phyloP scores from a whole-genome alignment of 163 green algal genomes.

The Scenedesmus sp. region DNA sequence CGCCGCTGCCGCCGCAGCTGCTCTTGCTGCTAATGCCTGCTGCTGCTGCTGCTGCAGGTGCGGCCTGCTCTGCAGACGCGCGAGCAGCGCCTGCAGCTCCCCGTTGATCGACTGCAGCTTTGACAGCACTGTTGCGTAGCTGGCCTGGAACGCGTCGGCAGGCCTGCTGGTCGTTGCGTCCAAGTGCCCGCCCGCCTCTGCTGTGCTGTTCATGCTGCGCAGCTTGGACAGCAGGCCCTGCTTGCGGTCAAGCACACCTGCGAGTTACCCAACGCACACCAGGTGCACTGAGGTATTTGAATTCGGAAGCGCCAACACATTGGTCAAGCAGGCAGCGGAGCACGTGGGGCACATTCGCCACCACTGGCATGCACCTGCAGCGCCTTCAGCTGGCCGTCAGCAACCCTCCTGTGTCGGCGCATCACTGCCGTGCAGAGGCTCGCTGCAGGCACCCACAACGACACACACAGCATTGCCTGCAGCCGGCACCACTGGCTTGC shows the following conservation, averaged over 20 bases:
- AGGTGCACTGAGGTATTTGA: too few species aligned
- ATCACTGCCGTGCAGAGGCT: too few species aligned
- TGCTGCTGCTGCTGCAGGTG: slow-evolving; percentile 21
- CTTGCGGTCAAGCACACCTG: slow-evolving; percentile 70
- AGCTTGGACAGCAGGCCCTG: slow-evolving; percentile 77
- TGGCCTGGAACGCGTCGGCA: slow-evolving; percentile 58
- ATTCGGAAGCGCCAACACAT: too few species aligned
- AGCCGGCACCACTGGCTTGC: too few species aligned
- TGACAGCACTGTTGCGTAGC: slow-evolving; percentile 64
- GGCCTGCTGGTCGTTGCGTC: slow-evolving; percentile 46
- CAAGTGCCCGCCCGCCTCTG: slow-evolving; percentile 61
- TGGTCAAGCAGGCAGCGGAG: too few species aligned
- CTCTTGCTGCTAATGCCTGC: not conserved
- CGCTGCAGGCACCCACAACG: too few species aligned
- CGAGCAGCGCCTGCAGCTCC: slow-evolving; percentile 50
- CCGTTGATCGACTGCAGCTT: slow-evolving; percentile 58
- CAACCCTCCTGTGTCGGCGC: too few species aligned
- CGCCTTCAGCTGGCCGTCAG: too few species aligned
- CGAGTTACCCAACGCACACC: too few species aligned
- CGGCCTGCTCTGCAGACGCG: slow-evolving; percentile 33
- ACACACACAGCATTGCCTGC: too few species aligned
- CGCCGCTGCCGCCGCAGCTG: not conserved
- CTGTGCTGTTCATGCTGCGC: slow-evolving; percentile 77
- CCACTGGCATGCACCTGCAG: too few species aligned
- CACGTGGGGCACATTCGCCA: too few species aligned